These are phyloP conservation scores for Cladosporium sp. DNA, from an alignment of 2,329 filamentous ascomycete genomes.

Conservation along the genomic window DNA sequence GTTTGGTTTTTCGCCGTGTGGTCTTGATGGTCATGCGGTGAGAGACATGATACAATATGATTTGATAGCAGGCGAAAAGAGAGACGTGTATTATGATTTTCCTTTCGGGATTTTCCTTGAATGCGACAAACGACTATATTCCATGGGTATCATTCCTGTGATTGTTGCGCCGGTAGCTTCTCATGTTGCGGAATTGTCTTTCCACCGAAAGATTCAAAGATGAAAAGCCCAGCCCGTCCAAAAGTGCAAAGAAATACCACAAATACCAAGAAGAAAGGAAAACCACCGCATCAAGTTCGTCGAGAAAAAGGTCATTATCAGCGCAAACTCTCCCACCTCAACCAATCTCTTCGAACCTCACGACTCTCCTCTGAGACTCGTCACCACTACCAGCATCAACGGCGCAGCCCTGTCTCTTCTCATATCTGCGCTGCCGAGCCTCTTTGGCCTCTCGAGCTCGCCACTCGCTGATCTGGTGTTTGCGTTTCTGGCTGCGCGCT, in stretches of 20 bases:
- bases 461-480: constrained; percentile 62
- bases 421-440: constrained; percentile 57
- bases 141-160: constrained; percentile 14
- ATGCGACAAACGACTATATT: constrained; percentile 13
- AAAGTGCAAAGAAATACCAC: background rate
- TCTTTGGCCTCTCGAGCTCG: constrained; percentile 59
- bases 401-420: constrained; percentile 34
- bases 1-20: background rate
- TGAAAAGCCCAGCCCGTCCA: background rate
- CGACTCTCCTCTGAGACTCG: constrained; percentile 8
- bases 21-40: no score
- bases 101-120: background rate
- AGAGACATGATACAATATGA: constrained; percentile 8
- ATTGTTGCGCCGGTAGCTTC: background rate
- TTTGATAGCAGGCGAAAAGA: constrained; percentile 6
- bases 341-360: constrained; percentile 15
- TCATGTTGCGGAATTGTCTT: background rate
- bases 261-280: background rate
- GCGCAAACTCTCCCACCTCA: background rate
- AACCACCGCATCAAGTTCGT: background rate
- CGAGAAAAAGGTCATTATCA: background rate
- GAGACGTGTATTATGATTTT: constrained; percentile 16
- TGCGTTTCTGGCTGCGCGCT: constrained; percentile 56
- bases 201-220: background rate
- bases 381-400: background rate